Base-by-base conservation (phyloP, 2,329 filamentous ascomycete genomes). In the Kalmusia sp. region DNA sequence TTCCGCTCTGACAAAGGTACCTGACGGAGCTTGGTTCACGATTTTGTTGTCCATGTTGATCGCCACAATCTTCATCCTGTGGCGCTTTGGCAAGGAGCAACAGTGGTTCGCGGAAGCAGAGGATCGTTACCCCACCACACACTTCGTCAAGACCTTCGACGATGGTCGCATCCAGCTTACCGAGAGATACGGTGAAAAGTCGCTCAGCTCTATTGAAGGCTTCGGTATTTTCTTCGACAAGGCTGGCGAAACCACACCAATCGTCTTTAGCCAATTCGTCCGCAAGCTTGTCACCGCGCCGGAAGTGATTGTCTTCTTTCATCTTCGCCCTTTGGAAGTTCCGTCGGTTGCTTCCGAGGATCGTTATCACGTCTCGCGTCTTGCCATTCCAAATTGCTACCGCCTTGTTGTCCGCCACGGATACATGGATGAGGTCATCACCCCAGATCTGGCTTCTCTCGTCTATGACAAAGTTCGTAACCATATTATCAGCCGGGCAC, bases 211-310 rank as follows among this genome's bases (percentile, higher is more conserved):
- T 0, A 82, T 84, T 47, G 60, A 79, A 78, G 51, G 90, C 80
- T 24, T 81, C 84, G 89, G 87, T 1, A 86, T 93, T 49, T 92
- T 91, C 77, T 92, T 93, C 69, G 90, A 93, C 75, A 92, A 93
- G 73, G 81, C 84, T 1, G 89, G 89, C 37, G 81, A 84, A 31
- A 81, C 82, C 4, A 84, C 84, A 0, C 88, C 87, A 1, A 82
- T 82, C 6, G 86, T 88, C 8, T 92, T 91, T 69, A 84, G 85
- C 3, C 87, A 92, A 47, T 92, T 92, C 66, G 78, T 91, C 8
- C 83, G 81, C 45, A 92, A 92, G 67, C 87, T 92, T 56, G 83
- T 84, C 40, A 84, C 86, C 0, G 78, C 83, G 4, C 88, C 89
- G 0, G 85, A 89, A 25, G 82, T 90, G 9, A 82, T 84, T n/a